phyloP scores from a whole-genome alignment of 2,329 filamentous ascomycete species.

The Hirsutella rhossiliensis region DNA sequence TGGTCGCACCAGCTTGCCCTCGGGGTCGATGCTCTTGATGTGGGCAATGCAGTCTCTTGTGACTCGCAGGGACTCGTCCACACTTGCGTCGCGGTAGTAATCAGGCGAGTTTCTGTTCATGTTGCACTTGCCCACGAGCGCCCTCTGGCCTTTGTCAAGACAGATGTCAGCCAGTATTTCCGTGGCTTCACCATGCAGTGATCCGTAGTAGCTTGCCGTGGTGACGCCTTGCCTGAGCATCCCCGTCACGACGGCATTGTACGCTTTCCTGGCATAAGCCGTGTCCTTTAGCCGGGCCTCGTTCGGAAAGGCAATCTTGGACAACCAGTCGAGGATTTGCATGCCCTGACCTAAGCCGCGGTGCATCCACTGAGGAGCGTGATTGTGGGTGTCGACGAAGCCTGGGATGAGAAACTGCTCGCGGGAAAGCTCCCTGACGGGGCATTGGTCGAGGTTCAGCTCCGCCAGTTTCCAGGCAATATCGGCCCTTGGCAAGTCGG shows the following conservation, averaged over 20 bases:
- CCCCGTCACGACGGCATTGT: constrained; percentile 39
- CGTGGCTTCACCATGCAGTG: constrained; percentile 43
- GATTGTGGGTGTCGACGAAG: constrained; percentile 56
- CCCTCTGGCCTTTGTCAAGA: constrained; percentile 39
- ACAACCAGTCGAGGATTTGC: constrained; percentile 51
- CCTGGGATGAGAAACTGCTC: constrained; percentile 45
- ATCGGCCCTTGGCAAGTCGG: constrained; percentile 5
- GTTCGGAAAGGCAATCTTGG: constrained; percentile 50
- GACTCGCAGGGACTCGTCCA: constrained; percentile 32
- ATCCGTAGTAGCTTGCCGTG: constrained; percentile 49
- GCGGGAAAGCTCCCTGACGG: constrained; percentile 15
- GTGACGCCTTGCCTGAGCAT: constrained; percentile 51
- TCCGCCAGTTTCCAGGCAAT: constrained; percentile 6
- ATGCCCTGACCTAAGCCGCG: constrained; percentile 36
- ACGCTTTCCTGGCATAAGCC: constrained; percentile 38
- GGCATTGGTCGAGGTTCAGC: constrained; percentile 2
- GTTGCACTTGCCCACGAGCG: constrained; percentile 50
- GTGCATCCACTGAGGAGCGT: constrained; percentile 46
- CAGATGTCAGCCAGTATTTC: constrained; percentile 43
- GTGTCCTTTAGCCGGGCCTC: constrained; percentile 48
- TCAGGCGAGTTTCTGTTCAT: constrained; percentile 46
- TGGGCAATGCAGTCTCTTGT: constrained; percentile 37
- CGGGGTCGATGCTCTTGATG: constrained; percentile 31
- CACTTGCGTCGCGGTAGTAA: constrained; percentile 36
- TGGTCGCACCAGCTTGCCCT: constrained; percentile 29